phyloP scores from a whole-genome alignment of 495 filamentous ascomycete genomes.

The Lasiosphaeria miniovina region DNA sequence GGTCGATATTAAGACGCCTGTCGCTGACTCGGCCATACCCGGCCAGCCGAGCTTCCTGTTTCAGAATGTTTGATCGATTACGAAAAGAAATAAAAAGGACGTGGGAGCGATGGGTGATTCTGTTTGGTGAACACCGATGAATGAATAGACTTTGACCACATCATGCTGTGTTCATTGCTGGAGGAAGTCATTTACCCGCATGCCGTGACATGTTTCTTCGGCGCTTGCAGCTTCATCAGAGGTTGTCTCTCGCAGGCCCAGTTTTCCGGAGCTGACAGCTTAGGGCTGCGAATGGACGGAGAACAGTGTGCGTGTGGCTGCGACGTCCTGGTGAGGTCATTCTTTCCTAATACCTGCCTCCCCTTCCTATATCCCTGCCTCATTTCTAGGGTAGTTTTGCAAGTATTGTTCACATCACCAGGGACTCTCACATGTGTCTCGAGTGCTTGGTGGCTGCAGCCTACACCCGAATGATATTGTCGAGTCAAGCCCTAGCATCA shows the following conservation, averaged over 20 bases:
- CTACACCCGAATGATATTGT: too few species aligned
- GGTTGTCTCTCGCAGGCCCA: too few species aligned
- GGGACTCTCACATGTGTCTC: too few species aligned
- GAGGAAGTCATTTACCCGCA: not conserved
- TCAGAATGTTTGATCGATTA: conserved; percentile 56
- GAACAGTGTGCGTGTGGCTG: not conserved
- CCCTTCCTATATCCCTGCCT: not conserved
- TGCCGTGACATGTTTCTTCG: too few species aligned
- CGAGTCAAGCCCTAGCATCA: too few species aligned
- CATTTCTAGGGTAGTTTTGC: too few species aligned
- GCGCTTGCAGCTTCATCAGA: too few species aligned
- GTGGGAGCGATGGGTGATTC: not conserved
- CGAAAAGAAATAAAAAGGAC: not conserved
- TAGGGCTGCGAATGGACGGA: too few species aligned
- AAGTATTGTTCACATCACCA: too few species aligned
- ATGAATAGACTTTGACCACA: not conserved
- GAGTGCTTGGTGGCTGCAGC: too few species aligned
- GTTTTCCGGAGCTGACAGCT: too few species aligned
- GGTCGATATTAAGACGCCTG: conserved; percentile 53
- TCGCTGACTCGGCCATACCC: conserved; percentile 70
- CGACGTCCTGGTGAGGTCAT: not conserved
- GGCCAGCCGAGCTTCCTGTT: conserved; percentile 76
- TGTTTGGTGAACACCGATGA: not conserved
- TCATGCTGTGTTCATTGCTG: not conserved
- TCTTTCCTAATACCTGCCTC: not conserved